Conservation (phyloP, 75 land plant species). For the Larix kaempferi region DNA sequence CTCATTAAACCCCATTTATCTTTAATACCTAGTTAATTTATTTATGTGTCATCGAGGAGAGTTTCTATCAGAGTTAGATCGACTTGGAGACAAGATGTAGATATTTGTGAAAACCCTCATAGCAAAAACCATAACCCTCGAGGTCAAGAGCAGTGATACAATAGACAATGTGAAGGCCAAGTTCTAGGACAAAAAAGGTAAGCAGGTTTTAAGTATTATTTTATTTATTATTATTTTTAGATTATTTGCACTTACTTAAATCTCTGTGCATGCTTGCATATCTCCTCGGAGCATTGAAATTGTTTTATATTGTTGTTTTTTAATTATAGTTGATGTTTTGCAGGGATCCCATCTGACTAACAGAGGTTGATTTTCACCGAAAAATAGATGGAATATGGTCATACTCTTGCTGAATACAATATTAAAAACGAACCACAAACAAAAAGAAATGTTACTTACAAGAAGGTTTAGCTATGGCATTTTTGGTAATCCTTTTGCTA, state of each 20-base stretch:
- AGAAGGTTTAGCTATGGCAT: no score
- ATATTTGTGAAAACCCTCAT: slow-evolving; percentile 12
- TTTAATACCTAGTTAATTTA: no score
- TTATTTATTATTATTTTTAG: no score
- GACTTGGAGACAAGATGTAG: slow-evolving; percentile 7
- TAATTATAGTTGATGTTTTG: not conserved
- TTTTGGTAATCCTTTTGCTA: no score
- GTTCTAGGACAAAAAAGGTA: slow-evolving; percentile 6
- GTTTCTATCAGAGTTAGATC: not conserved
- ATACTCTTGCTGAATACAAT: slow-evolving; percentile 1
- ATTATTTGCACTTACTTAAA: no score
- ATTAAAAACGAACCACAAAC: not conserved
- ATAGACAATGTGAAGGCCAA: not conserved
- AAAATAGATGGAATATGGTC: slow-evolving; percentile 5
- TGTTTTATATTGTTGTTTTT: no score
- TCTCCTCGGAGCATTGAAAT: no score
- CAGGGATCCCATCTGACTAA: not conserved
- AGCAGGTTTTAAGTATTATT: not conserved
- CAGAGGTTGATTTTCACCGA: not conserved
- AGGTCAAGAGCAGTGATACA: slow-evolving; percentile 10
- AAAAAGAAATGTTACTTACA: no score
- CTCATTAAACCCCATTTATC: no score
- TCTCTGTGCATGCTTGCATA: no score
- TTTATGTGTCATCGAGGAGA: not conserved
- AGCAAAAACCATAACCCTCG: slow-evolving; percentile 7